These are phyloP conservation scores for Coemansia sp. DNA, from an alignment of 192 early-diverging fungal species.

Conservation along the genomic window DNA sequence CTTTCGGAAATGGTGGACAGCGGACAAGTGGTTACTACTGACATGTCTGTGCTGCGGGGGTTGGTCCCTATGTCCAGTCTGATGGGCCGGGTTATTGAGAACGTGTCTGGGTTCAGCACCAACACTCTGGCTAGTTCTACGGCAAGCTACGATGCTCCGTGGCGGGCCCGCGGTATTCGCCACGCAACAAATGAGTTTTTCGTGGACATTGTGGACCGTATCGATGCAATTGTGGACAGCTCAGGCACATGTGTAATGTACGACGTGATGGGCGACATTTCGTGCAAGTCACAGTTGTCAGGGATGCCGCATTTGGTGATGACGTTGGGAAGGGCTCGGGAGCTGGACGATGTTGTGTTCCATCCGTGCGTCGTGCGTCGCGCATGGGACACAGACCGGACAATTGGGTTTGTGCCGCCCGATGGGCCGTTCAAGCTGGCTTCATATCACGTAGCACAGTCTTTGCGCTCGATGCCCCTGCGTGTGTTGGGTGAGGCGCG, in stretches of 20 bases:
- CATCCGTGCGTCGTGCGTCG: slow-evolving; percentile 84
- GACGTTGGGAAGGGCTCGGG: slow-evolving; percentile 64
- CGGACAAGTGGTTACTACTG: slow-evolving; percentile 85
- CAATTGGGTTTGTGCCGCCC: slow-evolving; percentile 90
- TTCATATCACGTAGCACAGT: slow-evolving; percentile 29
- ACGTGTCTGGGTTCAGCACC: slow-evolving; percentile 62
- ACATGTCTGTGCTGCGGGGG: slow-evolving; percentile 78
- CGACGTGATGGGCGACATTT: slow-evolving; percentile 77
- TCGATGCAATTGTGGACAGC: slow-evolving; percentile 76
- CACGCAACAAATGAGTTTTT: slow-evolving; percentile 92
- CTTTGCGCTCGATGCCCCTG: slow-evolving; percentile 18
- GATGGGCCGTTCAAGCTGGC: slow-evolving; percentile 86
- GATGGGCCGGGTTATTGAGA: slow-evolving; percentile 80
- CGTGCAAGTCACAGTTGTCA: slow-evolving; percentile 69
- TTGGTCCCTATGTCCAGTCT: slow-evolving; percentile 86
- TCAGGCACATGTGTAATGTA: slow-evolving; percentile 71
- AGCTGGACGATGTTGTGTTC: slow-evolving; percentile 81
- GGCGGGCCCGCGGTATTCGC: slow-evolving; percentile 84
- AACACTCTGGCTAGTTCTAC: background rate
- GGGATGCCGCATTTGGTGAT: slow-evolving; percentile 86
- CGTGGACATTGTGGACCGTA: slow-evolving; percentile 87
- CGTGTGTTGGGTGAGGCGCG: background rate
- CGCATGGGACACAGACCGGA: slow-evolving; percentile 76
- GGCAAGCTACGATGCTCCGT: slow-evolving; percentile 57
- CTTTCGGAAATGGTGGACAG: slow-evolving; percentile 95